A percentile compares a stretch with the other conserved stretches of the same genome.
phyloP scores from a whole-genome alignment of 2,329 filamentous ascomycete species.

The Thelonectria rubi region DNA sequence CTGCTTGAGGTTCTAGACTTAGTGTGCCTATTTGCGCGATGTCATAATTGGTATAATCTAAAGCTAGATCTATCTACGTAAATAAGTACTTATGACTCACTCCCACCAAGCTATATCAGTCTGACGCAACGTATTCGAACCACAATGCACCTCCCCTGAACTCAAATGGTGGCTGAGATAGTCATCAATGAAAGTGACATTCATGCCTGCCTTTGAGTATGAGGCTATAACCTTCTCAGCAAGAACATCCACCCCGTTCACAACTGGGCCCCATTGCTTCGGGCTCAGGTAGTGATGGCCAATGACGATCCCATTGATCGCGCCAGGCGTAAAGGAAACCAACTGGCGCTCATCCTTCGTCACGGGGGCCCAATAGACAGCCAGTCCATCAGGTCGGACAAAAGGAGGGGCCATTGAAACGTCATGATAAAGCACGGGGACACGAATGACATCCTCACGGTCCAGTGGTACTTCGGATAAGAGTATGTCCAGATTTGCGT shows the following conservation, averaged over 20 bases:
- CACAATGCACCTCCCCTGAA: constrained; percentile 40
- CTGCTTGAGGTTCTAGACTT: too few species aligned
- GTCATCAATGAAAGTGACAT: constrained; percentile 35
- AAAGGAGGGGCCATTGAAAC: not conserved
- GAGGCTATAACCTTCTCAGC: constrained; percentile 26
- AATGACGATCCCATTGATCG: constrained; percentile 39
- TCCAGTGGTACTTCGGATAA: not conserved
- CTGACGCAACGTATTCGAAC: constrained; percentile 36
- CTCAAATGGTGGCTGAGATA: constrained; percentile 37
- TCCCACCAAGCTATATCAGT: constrained; percentile 32
- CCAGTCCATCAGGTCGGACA: not conserved
- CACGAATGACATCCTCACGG: constrained; percentile 6
- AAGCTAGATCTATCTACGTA: too few species aligned
- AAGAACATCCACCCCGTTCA: constrained; percentile 37
- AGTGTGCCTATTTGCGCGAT: too few species aligned
- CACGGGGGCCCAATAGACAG: not conserved
- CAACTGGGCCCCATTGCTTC: constrained; percentile 36
- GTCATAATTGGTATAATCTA: too few species aligned
- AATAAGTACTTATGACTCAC: too few species aligned
- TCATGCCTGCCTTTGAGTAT: constrained; percentile 31
- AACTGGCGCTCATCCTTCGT: constrained; percentile 14
- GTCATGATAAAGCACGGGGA: constrained; percentile 4
- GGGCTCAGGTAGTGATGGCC: constrained; percentile 34
- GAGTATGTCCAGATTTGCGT: not conserved
- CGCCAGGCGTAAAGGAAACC: constrained; percentile 30